Evolutionary conservation across 768 basidiomycete species (phyloP), one percentile per base, ranked within the genome.

Genomic region (Suillus discolor): DNA sequence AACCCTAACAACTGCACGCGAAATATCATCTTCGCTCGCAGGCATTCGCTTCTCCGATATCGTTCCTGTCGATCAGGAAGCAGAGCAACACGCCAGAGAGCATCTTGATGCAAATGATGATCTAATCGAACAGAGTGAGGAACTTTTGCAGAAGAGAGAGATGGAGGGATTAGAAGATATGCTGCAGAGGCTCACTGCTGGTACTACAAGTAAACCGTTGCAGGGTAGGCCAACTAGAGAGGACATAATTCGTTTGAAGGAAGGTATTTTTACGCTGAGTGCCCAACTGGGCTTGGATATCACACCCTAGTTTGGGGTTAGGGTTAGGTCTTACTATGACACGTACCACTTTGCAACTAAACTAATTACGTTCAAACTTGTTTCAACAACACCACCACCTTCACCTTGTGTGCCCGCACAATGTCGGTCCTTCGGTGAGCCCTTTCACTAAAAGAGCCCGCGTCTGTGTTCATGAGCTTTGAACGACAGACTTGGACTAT

Each of bases 21-120:
- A 80, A 7, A 85, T 96, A 61, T 79, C 85, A 0, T 70, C 81
- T 0, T 74, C 79, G n/a, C 83, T 97, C 2, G 82, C 83, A 0
- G 72, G 80, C 7, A 78, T 97, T 39, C 85, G 84, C 8, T 87
- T 93, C 69, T 82, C 85, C 11, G 91, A 94, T 65, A 83, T 97
- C 57, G 86, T 84, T 16, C 92, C 93, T 3, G 82, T 81, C 28
- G 94, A 97, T 78, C 65, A 86, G 11, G 89, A 96, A 70, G 91
- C 94, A 0, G 88, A 92, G 70, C 84, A 81, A 61, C 96, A 97
- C 75, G 90, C 89, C 28, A 80, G 80, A 55, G 85, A 90, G 65
- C 90, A 92, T 71, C 74, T 89, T 13, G 83, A 83, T 57, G 65
- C 71, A 13, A 69, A 69, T 25, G 76, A 73, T 25, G 69, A 75